A percentile compares a stretch with the other conserved stretches of the same genome.
Conservation (phyloP, 23 red algal species). For the Gracilaria gracilis region DNA sequence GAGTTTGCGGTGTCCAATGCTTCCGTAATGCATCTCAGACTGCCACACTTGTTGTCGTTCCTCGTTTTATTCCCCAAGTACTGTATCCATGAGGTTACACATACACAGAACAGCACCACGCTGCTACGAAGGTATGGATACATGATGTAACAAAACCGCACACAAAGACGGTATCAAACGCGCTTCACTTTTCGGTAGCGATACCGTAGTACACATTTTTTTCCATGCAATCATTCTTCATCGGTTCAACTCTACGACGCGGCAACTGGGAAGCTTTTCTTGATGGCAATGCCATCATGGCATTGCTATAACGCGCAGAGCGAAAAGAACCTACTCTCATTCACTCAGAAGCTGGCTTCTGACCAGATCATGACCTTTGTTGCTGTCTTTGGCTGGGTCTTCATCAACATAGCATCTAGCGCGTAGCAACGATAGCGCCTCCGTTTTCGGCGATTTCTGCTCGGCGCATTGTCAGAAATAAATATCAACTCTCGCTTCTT, state of each 20-base stretch:
- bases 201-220: background rate
- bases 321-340: background rate
- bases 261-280: background rate
- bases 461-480: background rate
- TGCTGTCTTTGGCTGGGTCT: too few species aligned
- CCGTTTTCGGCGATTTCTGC: constrained; percentile 2
- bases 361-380: too few species aligned
- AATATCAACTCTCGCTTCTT: background rate
- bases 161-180: background rate
- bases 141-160: too few species aligned
- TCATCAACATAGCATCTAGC: too few species aligned
- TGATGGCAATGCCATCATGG: background rate
- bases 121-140: too few species aligned
- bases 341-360: too few species aligned
- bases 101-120: too few species aligned
- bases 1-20: too few species aligned
- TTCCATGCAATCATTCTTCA: background rate
- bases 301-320: background rate
- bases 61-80: too few species aligned
- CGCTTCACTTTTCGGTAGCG: background rate
- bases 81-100: too few species aligned
- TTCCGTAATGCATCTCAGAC: too few species aligned
- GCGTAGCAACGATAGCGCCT: background rate
- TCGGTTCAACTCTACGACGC: background rate
- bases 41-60: too few species aligned